Conservation (phyloP, 768 basidiomycete species). For the Boletus sensibilis region DNA sequence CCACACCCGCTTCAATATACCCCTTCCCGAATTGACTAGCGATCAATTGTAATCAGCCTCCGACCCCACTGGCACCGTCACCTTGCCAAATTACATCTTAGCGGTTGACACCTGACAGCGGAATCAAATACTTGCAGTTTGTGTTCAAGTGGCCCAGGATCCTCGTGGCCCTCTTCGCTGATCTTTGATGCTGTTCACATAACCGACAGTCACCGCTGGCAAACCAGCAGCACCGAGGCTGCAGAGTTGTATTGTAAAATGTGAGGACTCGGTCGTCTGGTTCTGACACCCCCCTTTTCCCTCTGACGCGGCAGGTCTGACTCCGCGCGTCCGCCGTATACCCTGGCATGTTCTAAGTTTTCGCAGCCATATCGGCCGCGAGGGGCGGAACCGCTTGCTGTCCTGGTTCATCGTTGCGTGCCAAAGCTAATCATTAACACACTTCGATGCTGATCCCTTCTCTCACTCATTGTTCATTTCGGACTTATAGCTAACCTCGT, state of each 20-base stretch:
- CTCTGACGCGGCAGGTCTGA: slow-evolving; percentile 4
- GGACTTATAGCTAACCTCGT: slow-evolving; percentile 38
- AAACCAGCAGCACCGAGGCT: slow-evolving; percentile 9
- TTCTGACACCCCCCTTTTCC: neutral
- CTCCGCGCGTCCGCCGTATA: slow-evolving; percentile 1
- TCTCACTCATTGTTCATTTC: slow-evolving; percentile 36
- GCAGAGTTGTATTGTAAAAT: slow-evolving; percentile 14
- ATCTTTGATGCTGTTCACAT: slow-evolving; percentile 27
- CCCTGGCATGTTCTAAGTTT: slow-evolving; percentile 4
- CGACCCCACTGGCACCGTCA: slow-evolving; percentile 7
- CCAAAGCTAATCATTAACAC: slow-evolving; percentile 35
- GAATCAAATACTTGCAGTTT: slow-evolving; percentile 26
- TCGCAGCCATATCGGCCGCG: slow-evolving; percentile 23
- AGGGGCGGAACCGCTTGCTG: slow-evolving; percentile 28
- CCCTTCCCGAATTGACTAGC: slow-evolving; percentile 5
- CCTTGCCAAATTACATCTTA: slow-evolving; percentile 5
- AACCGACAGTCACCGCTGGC: slow-evolving; percentile 15
- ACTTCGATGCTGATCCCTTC: slow-evolving; percentile 35
- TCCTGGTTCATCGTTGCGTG: slow-evolving; percentile 28
- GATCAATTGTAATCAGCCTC: slow-evolving; percentile 20
- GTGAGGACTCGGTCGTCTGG: slow-evolving; percentile 18
- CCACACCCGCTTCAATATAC: neutral
- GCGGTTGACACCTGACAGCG: slow-evolving; percentile 29
- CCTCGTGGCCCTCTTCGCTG: slow-evolving; percentile 14
- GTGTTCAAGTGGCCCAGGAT: slow-evolving; percentile 8